A percentile compares a stretch with the other conserved stretches of the same genome.
Evolutionary conservation across 2,329 filamentous ascomycete genomes (phyloP).

Genomic region (Cytospora schulzeri): DNA sequence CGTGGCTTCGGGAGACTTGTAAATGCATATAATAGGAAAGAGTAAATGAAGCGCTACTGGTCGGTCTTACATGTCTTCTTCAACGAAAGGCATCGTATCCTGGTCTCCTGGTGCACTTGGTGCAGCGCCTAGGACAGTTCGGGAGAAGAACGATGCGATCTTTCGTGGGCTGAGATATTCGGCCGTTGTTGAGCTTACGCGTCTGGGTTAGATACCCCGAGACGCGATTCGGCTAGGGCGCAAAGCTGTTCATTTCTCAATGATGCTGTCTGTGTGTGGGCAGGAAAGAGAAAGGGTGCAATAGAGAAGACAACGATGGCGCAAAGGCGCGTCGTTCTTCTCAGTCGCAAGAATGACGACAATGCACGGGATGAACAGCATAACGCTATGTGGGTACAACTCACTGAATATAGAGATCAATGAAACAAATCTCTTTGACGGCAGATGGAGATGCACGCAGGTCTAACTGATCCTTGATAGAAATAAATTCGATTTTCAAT

Average conservation of each 20-base stretch:
- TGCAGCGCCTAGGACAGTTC: constrained; percentile 14
- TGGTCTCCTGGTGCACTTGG: constrained; percentile 2
- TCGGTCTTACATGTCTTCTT: constrained; percentile 21
- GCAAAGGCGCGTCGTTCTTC: not conserved
- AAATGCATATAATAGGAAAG: not conserved
- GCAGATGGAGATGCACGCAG: not conserved
- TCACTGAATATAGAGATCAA: not conserved
- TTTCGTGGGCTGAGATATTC: constrained; percentile 23
- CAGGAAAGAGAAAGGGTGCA: not conserved
- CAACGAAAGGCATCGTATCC: constrained; percentile 23
- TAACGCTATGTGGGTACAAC: not conserved
- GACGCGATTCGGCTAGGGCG: constrained; percentile 15
- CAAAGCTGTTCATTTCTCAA: constrained; percentile 15
- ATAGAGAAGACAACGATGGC: not conserved
- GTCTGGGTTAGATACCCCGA: constrained; percentile 18
- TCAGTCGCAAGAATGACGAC: not conserved
- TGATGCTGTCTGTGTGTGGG: constrained; percentile 4
- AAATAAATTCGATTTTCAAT: not conserved
- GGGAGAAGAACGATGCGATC: constrained; percentile 20
- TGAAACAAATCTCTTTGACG: not conserved
- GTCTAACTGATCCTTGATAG: not conserved
- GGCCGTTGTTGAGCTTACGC: constrained; percentile 22
- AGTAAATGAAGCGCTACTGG: not conserved
- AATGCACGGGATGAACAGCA: not conserved
- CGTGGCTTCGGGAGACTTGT: not conserved